These are phyloP conservation scores for Venturia asperata DNA, from an alignment of 2,329 filamentous ascomycete genomes.

Conservation along the genomic window DNA sequence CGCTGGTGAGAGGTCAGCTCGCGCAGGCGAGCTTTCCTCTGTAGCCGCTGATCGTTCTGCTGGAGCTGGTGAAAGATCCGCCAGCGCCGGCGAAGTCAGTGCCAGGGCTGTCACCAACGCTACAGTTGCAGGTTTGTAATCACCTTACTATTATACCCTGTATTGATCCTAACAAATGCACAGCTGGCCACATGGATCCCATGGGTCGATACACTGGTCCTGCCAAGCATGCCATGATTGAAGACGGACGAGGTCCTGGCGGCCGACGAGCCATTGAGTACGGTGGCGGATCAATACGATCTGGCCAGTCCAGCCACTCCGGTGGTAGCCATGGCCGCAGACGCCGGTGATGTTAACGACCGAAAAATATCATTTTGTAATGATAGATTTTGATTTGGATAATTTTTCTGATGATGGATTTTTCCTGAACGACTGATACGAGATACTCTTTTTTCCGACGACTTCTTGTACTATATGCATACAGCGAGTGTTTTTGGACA, in stretches of 20 bases:
- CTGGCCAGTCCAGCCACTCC: background rate
- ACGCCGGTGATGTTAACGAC: background rate
- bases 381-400: background rate
- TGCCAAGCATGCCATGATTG: background rate
- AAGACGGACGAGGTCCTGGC: background rate
- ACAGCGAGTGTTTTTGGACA: too few relatives aligned
- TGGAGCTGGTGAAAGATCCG: constrained; percentile 6
- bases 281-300: constrained; percentile 3
- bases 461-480: background rate
- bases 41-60: background rate
- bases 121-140: background rate
- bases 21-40: background rate
- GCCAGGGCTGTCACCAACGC: constrained; percentile 11
- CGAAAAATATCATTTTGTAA: background rate
- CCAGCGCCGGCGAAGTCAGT: background rate
- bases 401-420: background rate
- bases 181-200: constrained; percentile 14
- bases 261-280: constrained; percentile 6
- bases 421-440: background rate
- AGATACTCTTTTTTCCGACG: background rate
- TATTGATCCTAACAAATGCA: background rate
- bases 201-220: constrained; percentile 14
- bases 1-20: constrained; percentile 4
- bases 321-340: background rate
- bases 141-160: too few relatives aligned